Percentiles rank a stretch among this genome's conserved stretches.
Evolutionary conservation across 345 rosid species (phyloP).

Genomic region (Cardamine chenopodiifolia): DNA sequence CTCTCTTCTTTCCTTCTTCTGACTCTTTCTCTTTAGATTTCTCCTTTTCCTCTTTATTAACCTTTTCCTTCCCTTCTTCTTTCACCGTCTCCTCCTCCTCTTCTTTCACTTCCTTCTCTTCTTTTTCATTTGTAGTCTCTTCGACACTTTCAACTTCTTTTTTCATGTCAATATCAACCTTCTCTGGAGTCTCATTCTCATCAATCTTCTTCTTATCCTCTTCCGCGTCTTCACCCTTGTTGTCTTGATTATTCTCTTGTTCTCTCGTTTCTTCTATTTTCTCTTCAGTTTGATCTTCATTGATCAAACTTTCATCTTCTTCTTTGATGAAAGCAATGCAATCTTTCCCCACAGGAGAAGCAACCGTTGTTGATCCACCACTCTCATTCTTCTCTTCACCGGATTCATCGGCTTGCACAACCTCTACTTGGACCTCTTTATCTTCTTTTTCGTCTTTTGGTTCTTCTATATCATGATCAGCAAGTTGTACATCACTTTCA

Average conservation of each 20-base stretch:
- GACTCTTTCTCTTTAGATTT: conserved; percentile 8
- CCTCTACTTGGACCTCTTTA: conserved; percentile 28
- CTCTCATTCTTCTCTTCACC: conserved; percentile 40
- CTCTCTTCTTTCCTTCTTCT: conserved; percentile 35
- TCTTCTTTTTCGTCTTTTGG: conserved; percentile 38
- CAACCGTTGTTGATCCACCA: neutral
- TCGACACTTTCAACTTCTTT: conserved; percentile 25
- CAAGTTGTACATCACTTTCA: conserved; percentile 31
- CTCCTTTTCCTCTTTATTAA: neutral
- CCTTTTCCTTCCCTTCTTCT: neutral
- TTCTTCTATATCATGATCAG: conserved; percentile 17
- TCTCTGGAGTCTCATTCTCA: conserved; percentile 30
- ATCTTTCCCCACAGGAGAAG: conserved; percentile 34
- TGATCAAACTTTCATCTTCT: conserved; percentile 13
- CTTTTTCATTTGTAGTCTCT: conserved; percentile 13
- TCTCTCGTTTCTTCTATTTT: conserved; percentile 34
- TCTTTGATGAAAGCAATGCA: conserved; percentile 18
- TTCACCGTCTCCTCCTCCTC: conserved; percentile 32
- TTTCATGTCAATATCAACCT: conserved; percentile 21
- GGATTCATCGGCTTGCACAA: conserved; percentile 25
- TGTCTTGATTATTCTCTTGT: conserved; percentile 19
- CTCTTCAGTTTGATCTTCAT: conserved; percentile 33
- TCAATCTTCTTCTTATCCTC: conserved; percentile 21
- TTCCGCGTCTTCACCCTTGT: conserved; percentile 27
- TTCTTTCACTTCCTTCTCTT: neutral